These are phyloP conservation scores for Nakazawaea wyomingensis DNA, from an alignment of 805 yeast species.

Conservation along the genomic window DNA sequence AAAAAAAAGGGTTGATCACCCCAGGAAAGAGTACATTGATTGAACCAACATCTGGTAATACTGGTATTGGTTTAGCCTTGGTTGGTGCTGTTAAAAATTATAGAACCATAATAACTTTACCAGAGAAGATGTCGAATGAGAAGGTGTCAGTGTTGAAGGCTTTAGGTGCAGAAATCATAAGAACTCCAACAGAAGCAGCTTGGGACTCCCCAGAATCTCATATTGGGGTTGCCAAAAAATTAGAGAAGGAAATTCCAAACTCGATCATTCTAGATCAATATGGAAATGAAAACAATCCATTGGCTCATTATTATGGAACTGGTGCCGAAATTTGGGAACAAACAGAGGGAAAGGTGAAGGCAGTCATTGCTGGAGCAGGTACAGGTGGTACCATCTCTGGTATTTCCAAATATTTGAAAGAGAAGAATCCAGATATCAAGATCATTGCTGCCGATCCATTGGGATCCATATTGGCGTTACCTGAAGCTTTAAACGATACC, in stretches of 20 bases:
- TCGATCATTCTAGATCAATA: constrained; percentile 84
- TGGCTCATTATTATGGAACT: constrained; percentile 80
- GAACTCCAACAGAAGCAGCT: constrained; percentile 91
- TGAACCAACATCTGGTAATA: constrained; percentile 89
- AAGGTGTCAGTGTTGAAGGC: constrained; percentile 85
- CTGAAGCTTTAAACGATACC: constrained; percentile 62
- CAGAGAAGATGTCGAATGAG: constrained; percentile 90
- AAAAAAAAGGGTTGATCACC: constrained; percentile 66
- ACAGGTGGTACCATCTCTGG: constrained; percentile 92
- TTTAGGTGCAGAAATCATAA: constrained; percentile 82
- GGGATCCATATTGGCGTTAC: constrained; percentile 80
- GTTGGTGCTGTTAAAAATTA: constrained; percentile 86
- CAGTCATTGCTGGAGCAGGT: constrained; percentile 88
- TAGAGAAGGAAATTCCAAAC: constrained; percentile 79
- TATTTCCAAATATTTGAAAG: constrained; percentile 71
- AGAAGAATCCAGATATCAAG: constrained; percentile 53
- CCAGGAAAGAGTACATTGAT: constrained; percentile 76
- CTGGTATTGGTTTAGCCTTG: constrained; percentile 85
- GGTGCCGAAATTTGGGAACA: constrained; percentile 85
- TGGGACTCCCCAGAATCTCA: constrained; percentile 92
- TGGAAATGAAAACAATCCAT: constrained; percentile 71
- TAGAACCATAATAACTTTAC: constrained; percentile 80
- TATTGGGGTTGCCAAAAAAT: constrained; percentile 78
- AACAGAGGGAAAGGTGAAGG: constrained; percentile 63
- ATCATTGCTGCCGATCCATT: constrained; percentile 82